Base-by-base conservation (phyloP, 768 basidiomycete genomes). In the Amanita rimosa region DNA sequence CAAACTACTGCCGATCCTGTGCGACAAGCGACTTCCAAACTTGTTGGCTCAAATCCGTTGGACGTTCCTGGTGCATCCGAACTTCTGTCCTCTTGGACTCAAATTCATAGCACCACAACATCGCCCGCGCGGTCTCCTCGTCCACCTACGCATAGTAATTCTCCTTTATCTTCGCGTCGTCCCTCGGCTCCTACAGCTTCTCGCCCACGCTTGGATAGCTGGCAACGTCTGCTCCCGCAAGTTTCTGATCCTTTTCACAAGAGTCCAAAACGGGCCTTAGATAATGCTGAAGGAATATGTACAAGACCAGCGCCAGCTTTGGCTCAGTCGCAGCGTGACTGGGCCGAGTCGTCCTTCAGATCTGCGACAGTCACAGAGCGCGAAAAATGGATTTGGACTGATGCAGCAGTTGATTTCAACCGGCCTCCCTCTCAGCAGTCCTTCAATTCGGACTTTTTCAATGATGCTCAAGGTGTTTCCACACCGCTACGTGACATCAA, bases 341-440 rank as follows among this genome's bases (percentile, higher is more conserved):
- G 17, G 31, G 29, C 50, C 37, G 50, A 22, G 49, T 52, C 1
- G 40, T 50, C 22, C 50, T 51, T 27, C 43, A 51, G 52, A 51
- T 44, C 48, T 44, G 14, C 40, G 26, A 27, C 39, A 17, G n/a
- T 38, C 14, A 14, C 6, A 11, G 38, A 37, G 14, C 48, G 38
- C 2, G 48, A 49, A 22, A 49, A 49, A 29, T 63, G 61, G 52
- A 56, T 55, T 52, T 53, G 57, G 24, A 50, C 56, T 29, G 60
- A 65, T 31, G 53, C 55, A n/a, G 45, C 49, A 16, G 57, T 69
- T 10, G 63, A 70, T 50, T 72, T 72, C 52, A 66, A 72, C 29
- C 54, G 70, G 13, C 66, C 68, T 17, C 70, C 68, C 6, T 72
- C 70, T 3, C 68, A 69, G 51, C 58, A 68, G 40, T 52, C 49